Percentiles rank a stretch among this genome's conserved stretches.
Evolutionary conservation across 73 alveolate species (phyloP).

Genomic region (Tetrahymena thermophila): DNA sequence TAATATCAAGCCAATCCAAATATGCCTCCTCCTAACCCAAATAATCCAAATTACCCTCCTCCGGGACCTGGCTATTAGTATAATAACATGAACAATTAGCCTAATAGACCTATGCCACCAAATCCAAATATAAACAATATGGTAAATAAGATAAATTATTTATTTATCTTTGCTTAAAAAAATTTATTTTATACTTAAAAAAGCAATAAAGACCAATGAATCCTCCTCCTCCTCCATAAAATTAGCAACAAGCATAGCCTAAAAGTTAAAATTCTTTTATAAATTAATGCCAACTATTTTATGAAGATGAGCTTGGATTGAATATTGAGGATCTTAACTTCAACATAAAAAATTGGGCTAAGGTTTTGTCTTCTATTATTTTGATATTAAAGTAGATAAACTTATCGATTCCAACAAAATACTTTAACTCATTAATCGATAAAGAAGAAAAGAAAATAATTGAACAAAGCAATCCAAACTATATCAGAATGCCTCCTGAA

Average conservation of each 20-base stretch:
- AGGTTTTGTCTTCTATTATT: not conserved
- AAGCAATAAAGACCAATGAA: not conserved
- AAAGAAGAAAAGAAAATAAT: not conserved
- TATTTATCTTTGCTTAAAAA: not conserved
- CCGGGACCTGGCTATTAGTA: not conserved
- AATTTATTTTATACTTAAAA: not conserved
- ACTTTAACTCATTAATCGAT: not conserved
- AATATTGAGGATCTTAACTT: not conserved
- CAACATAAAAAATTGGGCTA: not conserved
- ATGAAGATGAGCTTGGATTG: not conserved
- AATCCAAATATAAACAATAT: not conserved
- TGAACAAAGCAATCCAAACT: not conserved
- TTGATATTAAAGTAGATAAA: not conserved
- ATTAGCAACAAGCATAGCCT: not conserved
- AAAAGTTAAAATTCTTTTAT: not conserved
- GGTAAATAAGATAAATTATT: not conserved
- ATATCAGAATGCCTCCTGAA: not conserved
- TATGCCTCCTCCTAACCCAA: not conserved
- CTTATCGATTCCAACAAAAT: not conserved
- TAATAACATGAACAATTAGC: not conserved
- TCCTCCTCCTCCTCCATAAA: not conserved
- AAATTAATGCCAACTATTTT: not conserved
- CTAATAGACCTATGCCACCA: not conserved
- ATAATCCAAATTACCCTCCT: not conserved
- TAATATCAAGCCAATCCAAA: not conserved